Evolutionary conservation across 2,329 filamentous ascomycete genomes (phyloP).

Genomic region (Sporothrix dimorphospora): DNA sequence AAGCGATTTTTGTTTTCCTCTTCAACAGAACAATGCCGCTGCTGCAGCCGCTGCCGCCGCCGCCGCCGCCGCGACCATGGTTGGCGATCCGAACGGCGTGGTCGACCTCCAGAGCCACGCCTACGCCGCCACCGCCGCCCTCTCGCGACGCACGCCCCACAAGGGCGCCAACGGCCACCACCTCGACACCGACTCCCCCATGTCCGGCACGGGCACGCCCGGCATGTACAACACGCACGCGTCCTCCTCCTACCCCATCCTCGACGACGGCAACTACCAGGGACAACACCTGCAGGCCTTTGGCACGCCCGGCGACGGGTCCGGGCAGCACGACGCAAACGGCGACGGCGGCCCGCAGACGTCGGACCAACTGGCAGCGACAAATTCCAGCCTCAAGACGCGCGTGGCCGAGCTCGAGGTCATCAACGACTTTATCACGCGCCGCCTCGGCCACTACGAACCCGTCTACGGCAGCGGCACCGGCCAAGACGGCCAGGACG

Average conservation of each 20-base stretch:
- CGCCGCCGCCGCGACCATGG: slow-evolving; percentile 36
- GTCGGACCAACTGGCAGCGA: slow-evolving; percentile 77
- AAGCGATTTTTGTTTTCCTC: neutral
- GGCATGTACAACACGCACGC: slow-evolving; percentile 74
- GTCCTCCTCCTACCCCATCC: slow-evolving; percentile 68
- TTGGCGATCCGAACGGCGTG: slow-evolving; percentile 60
- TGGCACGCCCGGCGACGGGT: slow-evolving; percentile 48
- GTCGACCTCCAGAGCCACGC: slow-evolving; percentile 56
- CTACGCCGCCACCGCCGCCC: slow-evolving; percentile 55
- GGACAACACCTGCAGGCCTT: slow-evolving; percentile 55
- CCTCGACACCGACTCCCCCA: slow-evolving; percentile 74
- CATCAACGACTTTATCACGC: slow-evolving; percentile 83
- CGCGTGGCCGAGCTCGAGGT: slow-evolving; percentile 93
- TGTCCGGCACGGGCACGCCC: slow-evolving; percentile 79
- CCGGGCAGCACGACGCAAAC: slow-evolving; percentile 51
- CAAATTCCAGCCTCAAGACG: slow-evolving; percentile 88
- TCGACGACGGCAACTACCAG: slow-evolving; percentile 72
- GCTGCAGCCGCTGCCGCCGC: slow-evolving; percentile 31
- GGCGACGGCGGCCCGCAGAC: slow-evolving; percentile 65
- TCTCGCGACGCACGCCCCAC: slow-evolving; percentile 65
- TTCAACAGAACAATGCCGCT: slow-evolving; percentile 30
- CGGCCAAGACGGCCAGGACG: slow-evolving; percentile 35
- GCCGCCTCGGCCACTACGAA: slow-evolving; percentile 72
- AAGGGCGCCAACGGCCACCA: slow-evolving; percentile 73
- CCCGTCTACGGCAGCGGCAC: slow-evolving; percentile 59